Evolutionary conservation across 2,329 filamentous ascomycete species (phyloP).

Genomic region (Aspergillus fischeri): DNA sequence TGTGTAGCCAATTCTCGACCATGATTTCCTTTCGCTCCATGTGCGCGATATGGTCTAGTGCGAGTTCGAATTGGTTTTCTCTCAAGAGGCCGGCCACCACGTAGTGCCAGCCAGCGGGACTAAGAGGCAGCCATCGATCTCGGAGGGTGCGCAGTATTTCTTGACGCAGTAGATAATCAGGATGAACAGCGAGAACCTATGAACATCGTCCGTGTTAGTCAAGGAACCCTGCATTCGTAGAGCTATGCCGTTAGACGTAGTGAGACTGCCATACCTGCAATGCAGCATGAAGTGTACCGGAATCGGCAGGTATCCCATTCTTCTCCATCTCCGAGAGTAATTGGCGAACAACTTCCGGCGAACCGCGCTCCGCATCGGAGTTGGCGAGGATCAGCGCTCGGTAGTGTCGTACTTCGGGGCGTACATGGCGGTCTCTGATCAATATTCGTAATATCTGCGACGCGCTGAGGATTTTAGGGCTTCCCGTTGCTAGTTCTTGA

Average conservation of each 20-base stretch:
- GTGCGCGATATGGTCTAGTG: slow-evolving; percentile 63
- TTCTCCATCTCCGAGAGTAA: slow-evolving; percentile 71
- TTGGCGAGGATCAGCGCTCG: slow-evolving; percentile 72
- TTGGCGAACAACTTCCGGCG: slow-evolving; percentile 57
- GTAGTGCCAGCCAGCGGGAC: slow-evolving; percentile 59
- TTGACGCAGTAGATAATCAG: slow-evolving; percentile 73
- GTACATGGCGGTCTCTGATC: slow-evolving; percentile 33
- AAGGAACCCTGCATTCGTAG: neutral
- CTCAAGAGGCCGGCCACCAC: slow-evolving; percentile 71
- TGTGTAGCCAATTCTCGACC: slow-evolving; percentile 70
- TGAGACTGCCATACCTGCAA: slow-evolving; percentile 52
- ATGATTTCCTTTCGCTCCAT: slow-evolving; percentile 56
- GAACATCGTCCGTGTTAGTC: neutral
- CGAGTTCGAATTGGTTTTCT: slow-evolving; percentile 78
- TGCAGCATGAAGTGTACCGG: slow-evolving; percentile 65
- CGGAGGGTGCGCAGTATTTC: slow-evolving; percentile 63
- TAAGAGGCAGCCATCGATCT: slow-evolving; percentile 64
- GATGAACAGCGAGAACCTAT: slow-evolving; percentile 72
- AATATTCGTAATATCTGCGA: slow-evolving; percentile 35
- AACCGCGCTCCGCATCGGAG: slow-evolving; percentile 59
- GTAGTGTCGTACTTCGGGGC: slow-evolving; percentile 51
- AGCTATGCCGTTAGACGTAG: neutral
- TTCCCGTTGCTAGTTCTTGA: slow-evolving; percentile 19
- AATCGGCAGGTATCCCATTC: slow-evolving; percentile 59
- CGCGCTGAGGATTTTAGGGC: slow-evolving; percentile 23